Base-by-base conservation (phyloP, 2,329 filamentous ascomycete species). In the Monilinia polystroma region DNA sequence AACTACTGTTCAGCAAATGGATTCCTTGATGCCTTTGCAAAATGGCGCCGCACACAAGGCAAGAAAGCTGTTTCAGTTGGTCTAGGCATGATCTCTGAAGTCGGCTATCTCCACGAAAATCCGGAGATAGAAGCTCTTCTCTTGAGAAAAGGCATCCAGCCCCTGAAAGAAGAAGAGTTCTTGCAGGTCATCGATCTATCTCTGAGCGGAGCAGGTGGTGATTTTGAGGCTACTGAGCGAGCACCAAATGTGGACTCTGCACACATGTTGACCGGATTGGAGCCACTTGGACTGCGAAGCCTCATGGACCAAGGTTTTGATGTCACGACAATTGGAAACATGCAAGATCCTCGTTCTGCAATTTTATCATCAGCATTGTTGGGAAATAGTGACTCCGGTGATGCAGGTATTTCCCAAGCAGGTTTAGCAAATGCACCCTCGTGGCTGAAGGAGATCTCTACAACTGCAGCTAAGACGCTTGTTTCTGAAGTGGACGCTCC, bases 1-100 rank as follows among this genome's bases (percentile, higher is more conserved):
- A 78, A 78, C 49, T 81, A 81, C 58, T 75, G 73, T n/a, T 73
- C 77, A 0, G 75, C 74, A 6, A 80, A 80, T 64, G 70, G 68
- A 4, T 80, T 76, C 68, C 73, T 78, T 1, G 78, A 80, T 59
- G 68, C 72, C 0, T 75, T 79, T 41, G 72, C 75, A 0, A 54
- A 70, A 1, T 75, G 74, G 54, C 70, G 75, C 3, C 68, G 70
- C 1, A 45, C 55, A 2, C 70, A 70, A 1, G 76, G 75, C 0
- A 70, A 75, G 0, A 64, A 74, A 2, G 71, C 70, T 1, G 51
- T 69, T 0, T 75, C 75, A 0, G 20, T 77, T 1, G 74, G 71
- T 1, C 53, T 77, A 0, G 74, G 75, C 1, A 75, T 79, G 72
- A 75, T 82, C 26, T 74, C 74, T 0, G 79, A 77, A 10, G 74